Evolutionary conservation across 768 basidiomycete genomes (phyloP).

Genomic region (Lactifluus volemus): DNA sequence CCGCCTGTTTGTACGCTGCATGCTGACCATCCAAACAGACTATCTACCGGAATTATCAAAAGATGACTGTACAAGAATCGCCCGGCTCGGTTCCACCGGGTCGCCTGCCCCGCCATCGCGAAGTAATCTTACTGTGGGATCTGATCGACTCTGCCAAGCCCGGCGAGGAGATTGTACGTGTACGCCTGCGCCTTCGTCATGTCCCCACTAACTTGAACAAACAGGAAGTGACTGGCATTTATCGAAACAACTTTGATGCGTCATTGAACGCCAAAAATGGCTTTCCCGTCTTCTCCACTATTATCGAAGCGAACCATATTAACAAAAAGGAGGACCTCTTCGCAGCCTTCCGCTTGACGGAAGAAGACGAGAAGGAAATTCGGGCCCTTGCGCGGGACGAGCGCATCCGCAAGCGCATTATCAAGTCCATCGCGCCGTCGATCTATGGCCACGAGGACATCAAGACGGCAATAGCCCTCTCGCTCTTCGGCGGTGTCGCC

Average conservation of each 20-base stretch:
- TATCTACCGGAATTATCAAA: conserved; percentile 97
- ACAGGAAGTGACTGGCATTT: conserved; percentile 95
- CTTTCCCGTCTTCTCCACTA: conserved; percentile 97
- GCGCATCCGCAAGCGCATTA: conserved; percentile 91
- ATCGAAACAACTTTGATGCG: conserved; percentile 98
- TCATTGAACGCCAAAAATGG: conserved; percentile 98
- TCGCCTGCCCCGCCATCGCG: conserved; percentile 91
- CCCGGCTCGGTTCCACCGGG: conserved; percentile 97
- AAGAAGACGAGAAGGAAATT: conserved; percentile 94
- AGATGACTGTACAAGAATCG: conserved; percentile 96
- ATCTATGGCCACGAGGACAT: conserved; percentile 99
- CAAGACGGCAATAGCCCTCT: conserved; percentile 93
- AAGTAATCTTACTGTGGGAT: conserved; percentile 96
- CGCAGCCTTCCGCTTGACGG: conserved; percentile 94
- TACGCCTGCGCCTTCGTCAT: background rate
- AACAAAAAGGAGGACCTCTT: conserved; percentile 99
- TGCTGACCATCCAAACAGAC: conserved; percentile 43
- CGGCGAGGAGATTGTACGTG: conserved; percentile 88
- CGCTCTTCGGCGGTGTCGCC: conserved; percentile 86
- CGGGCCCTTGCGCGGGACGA: conserved; percentile 81
- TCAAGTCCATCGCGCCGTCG: conserved; percentile 97
- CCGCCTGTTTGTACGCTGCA: background rate
- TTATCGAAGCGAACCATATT: conserved; percentile 96
- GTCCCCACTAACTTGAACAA: conserved; percentile 9
- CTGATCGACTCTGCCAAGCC: conserved; percentile 97